phyloP scores from a whole-genome alignment of 129 eudicot species.

The Artemisia argyi region DNA sequence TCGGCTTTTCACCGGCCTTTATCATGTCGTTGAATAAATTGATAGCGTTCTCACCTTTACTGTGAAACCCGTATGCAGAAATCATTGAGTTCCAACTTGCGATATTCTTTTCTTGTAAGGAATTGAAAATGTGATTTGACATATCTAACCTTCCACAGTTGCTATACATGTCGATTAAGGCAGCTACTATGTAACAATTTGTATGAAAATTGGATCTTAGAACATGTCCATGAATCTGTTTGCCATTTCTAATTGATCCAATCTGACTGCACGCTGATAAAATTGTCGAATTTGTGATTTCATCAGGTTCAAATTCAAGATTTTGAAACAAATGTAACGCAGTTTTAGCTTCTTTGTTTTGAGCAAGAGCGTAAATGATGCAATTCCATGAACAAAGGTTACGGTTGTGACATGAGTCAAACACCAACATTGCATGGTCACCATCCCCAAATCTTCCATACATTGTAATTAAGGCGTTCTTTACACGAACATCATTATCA shows the following conservation, averaged over 20 bases:
- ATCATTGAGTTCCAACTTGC: conserved; percentile 74
- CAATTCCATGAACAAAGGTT: no score
- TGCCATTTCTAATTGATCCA: conserved; percentile 53
- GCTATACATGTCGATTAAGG: conserved; percentile 70
- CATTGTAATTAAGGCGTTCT: conserved; percentile 65
- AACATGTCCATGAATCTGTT: conserved; percentile 56
- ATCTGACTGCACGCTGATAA: conserved; percentile 61
- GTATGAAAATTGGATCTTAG: conserved; percentile 36
- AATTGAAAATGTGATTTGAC: conserved; percentile 36
- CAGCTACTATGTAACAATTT: conserved; percentile 51
- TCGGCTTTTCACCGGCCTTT: conserved; percentile 36
- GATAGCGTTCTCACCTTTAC: conserved; percentile 47
- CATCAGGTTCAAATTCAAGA: conserved; percentile 62
- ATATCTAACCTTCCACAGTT: conserved; percentile 58
- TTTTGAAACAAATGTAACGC: conserved; percentile 49
- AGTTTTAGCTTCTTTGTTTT: conserved; percentile 47
- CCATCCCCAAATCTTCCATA: conserved; percentile 53
- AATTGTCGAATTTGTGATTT: conserved; percentile 54
- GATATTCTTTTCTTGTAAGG: conserved; percentile 33
- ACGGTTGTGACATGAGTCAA: no score
- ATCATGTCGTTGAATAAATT: conserved; percentile 47
- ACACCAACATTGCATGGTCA: conserved; percentile 45
- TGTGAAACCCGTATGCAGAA: conserved; percentile 68
- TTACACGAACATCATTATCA: conserved; percentile 43
- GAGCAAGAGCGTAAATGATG: conserved; percentile 56